Conservation (phyloP, 495 filamentous ascomycete species). For the Lentithecium fluviatile region DNA sequence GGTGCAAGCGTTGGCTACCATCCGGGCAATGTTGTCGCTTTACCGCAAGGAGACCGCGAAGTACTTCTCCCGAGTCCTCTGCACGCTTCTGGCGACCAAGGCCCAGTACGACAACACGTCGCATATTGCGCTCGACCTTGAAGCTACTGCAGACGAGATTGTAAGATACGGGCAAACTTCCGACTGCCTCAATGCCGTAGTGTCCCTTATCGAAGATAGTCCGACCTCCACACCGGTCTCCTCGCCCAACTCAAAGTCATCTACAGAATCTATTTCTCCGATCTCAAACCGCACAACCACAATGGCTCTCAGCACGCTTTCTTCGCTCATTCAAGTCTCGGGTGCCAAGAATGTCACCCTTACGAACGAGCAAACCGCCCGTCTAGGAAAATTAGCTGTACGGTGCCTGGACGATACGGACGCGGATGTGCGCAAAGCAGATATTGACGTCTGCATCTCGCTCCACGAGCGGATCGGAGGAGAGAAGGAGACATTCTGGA, state of each 20-base stretch:
- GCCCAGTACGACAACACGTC: slow-evolving; percentile 52
- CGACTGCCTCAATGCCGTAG: slow-evolving; percentile 52
- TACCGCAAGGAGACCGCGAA: slow-evolving; percentile 62
- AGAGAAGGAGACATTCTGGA: slow-evolving; percentile 49
- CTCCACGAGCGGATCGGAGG: slow-evolving; percentile 64
- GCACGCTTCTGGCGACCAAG: slow-evolving; percentile 66
- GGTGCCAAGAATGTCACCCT: slow-evolving; percentile 28
- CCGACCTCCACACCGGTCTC: slow-evolving; percentile 13
- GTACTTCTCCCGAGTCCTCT: slow-evolving; percentile 63
- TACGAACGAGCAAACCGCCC: slow-evolving; percentile 36
- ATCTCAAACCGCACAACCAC: slow-evolving; percentile 29
- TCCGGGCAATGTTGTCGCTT: slow-evolving; percentile 72
- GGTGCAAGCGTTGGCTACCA: slow-evolving; percentile 76
- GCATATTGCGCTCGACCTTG: slow-evolving; percentile 59
- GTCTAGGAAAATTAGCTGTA: slow-evolving; percentile 56
- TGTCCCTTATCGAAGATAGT: slow-evolving; percentile 48
- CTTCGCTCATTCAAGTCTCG: slow-evolving; percentile 34
- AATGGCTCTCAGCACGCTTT: slow-evolving; percentile 31
- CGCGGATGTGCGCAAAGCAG: slow-evolving; percentile 75
- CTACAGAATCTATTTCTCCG: neutral
- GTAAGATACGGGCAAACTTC: slow-evolving; percentile 48
- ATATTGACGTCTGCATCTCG: slow-evolving; percentile 71
- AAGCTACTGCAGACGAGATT: slow-evolving; percentile 58
- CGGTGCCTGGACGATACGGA: slow-evolving; percentile 67
- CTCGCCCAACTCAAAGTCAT: slow-evolving; percentile 24